Evolutionary conservation across 257 asterid species (phyloP), one percentile per base, ranked within the genome.

Genomic region (Salvia miltiorrhiza): DNA sequence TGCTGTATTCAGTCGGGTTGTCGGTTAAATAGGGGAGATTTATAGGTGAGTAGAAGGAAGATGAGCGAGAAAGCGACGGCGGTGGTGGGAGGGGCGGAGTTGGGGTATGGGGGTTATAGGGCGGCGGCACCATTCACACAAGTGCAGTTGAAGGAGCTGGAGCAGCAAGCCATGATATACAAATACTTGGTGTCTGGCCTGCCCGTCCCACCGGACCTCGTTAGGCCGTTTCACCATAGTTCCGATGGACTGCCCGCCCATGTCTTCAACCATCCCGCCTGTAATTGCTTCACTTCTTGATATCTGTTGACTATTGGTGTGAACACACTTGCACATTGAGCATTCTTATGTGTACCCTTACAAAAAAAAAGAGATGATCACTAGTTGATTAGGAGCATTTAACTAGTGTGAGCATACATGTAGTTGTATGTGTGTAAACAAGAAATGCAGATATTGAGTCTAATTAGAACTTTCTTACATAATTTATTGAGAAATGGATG

Each of bases 131-230:
- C 92, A 11, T 90, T 93, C 64, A 93, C 98, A 21, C 90, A 96
- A 13, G 88, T 85, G 73, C 97, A 93, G 70, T 81, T 96, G 96
- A 97, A 88, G 83, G 98, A 93, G 80, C 89, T 93, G 86, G 95
- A 90, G 75, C 97, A 88, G 71, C 98, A 93, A 82, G 97, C 98
- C 54, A 93, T 90, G 96, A 85, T 93, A 63, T 93, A 90, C 52
- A 93, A 93, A 82, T 93, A 88, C 75, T 77, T 93, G 39, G 79
- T 84, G 65, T 93, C 95, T 69, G 98, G 97, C 40, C 45, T 90
- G 54, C 97, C 93, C 0, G 86, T 93, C 39, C 97, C 97, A 30
- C 92, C 93, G 0, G 97, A 93, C 76, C 96, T 93, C 13, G 86
- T 93, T 54, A 75, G 81, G 80, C 96, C 97, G 14, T 86, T 93